Percentiles rank a stretch among this genome's conserved stretches.
Conservation (phyloP, 768 basidiomycete species). For the Pulveroboletus ravenelii region DNA sequence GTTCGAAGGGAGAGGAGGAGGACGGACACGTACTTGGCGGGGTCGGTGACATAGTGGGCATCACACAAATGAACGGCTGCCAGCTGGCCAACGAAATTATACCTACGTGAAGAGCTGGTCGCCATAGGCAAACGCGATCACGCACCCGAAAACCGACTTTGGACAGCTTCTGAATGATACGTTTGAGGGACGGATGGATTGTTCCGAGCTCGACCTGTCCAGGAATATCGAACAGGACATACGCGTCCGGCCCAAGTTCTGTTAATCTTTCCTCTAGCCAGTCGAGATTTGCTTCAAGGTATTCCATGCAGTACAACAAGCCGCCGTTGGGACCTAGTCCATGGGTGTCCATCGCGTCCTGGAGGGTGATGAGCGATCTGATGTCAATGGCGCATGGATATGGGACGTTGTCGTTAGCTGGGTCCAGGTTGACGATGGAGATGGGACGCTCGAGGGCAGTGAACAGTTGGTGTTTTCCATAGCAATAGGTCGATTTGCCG, state of each 20-base stretch:
- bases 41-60: slow-evolving; percentile 95
- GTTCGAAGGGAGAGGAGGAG: slow-evolving; percentile 88
- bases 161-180: slow-evolving; percentile 62
- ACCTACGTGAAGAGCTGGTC: not conserved
- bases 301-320: slow-evolving; percentile 96
- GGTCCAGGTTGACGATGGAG: slow-evolving; percentile 91
- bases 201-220: slow-evolving; percentile 98
- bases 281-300: slow-evolving; percentile 92
- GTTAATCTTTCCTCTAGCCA: slow-evolving; percentile 70
- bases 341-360: slow-evolving; percentile 80
- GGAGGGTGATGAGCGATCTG: slow-evolving; percentile 76
- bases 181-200: slow-evolving; percentile 86
- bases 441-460: slow-evolving; percentile 83
- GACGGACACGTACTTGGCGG: slow-evolving; percentile 90
- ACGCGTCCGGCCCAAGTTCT: slow-evolving; percentile 67
- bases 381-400: slow-evolving; percentile 92
- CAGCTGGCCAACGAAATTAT: slow-evolving; percentile 45
- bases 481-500: slow-evolving; percentile 86
- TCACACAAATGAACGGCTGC: slow-evolving; percentile 95
- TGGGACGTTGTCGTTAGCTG: slow-evolving; percentile 83
- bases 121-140: slow-evolving; percentile 15
- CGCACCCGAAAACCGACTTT: slow-evolving; percentile 85
- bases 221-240: slow-evolving; percentile 92
- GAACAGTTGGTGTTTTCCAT: slow-evolving; percentile 85
- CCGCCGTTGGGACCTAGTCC: slow-evolving; percentile 93